These are phyloP conservation scores for Sisymbrium irio DNA, from an alignment of 345 rosid species.

Conservation along the genomic window DNA sequence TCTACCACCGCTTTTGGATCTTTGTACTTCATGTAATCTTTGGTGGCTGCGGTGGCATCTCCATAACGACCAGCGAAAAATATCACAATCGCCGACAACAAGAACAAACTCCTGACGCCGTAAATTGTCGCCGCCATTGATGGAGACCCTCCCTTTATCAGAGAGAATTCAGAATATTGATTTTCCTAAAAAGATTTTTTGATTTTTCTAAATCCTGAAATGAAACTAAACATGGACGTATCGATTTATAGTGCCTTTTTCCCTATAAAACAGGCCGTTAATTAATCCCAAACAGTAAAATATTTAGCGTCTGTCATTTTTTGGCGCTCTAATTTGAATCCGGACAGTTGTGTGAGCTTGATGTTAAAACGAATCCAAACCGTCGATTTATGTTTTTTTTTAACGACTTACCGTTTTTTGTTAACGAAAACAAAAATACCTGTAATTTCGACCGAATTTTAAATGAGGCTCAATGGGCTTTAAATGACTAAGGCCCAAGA, in stretches of 20 bases:
- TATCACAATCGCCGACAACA: slow-evolving; percentile 19
- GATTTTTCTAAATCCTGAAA: slow-evolving; percentile 23
- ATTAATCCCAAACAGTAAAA: background rate
- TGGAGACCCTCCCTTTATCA: slow-evolving; percentile 6
- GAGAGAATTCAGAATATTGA: slow-evolving; percentile 23
- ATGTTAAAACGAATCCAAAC: background rate
- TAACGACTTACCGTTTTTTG: slow-evolving; percentile 2
- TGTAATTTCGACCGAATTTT: background rate
- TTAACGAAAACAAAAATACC: background rate
- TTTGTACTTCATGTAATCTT: slow-evolving; percentile 39
- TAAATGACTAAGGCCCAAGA: background rate
- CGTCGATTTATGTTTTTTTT: background rate
- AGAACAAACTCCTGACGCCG: slow-evolving; percentile 5
- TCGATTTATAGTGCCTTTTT: background rate
- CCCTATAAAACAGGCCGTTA: background rate
- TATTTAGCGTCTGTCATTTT: background rate
- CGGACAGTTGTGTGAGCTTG: slow-evolving; percentile 20
- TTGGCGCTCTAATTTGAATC: background rate
- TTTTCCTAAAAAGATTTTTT: background rate
- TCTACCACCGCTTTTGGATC: slow-evolving; percentile 41
- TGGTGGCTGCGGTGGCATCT: slow-evolving; percentile 15
- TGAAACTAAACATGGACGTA: background rate
- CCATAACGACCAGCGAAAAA: slow-evolving; percentile 21
- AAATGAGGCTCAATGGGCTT: slow-evolving; percentile 8
- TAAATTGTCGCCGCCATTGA: slow-evolving; percentile 15